phyloP scores from a whole-genome alignment of 306 rosid genomes.

The Cicer cuneatum region DNA sequence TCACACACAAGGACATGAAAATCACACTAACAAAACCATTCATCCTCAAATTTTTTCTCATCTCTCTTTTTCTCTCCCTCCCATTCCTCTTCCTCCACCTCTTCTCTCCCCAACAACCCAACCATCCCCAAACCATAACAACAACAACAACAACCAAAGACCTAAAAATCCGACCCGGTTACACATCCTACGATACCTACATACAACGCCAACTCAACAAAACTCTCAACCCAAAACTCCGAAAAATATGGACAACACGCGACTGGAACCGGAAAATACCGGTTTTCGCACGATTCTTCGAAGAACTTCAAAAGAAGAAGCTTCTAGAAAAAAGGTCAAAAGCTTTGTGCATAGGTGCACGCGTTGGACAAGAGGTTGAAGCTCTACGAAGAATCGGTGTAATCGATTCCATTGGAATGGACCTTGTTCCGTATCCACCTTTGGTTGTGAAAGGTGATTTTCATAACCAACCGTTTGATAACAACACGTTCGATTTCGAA shows the following conservation, averaged over 20 bases:
- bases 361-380: slow-evolving; percentile 92
- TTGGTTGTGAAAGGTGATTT: slow-evolving; percentile 81
- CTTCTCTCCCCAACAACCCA: slow-evolving; percentile 15
- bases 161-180: slow-evolving; percentile 86
- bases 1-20: slow-evolving; percentile 55
- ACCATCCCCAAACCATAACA: background rate
- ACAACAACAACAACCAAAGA: slow-evolving; percentile 18
- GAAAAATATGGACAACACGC: slow-evolving; percentile 86
- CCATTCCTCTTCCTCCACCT: slow-evolving; percentile 55
- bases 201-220: slow-evolving; percentile 82
- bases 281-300: slow-evolving; percentile 66
- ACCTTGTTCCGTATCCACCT: slow-evolving; percentile 84
- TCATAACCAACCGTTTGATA: slow-evolving; percentile 71
- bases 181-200: slow-evolving; percentile 75
- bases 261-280: slow-evolving; percentile 91
- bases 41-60: slow-evolving; percentile 56
- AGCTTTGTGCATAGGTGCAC: slow-evolving; percentile 77
- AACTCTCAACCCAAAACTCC: slow-evolving; percentile 84
- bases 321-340: slow-evolving; percentile 59
- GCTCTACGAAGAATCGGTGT: slow-evolving; percentile 77
- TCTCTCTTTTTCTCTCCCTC: slow-evolving; percentile 65
- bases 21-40: slow-evolving; percentile 44
- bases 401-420: slow-evolving; percentile 74
- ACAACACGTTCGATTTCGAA: slow-evolving; percentile 74
- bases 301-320: slow-evolving; percentile 43